Base-by-base conservation (phyloP, 1,284 basidiomycete species). In the Phylloporus gajari region DNA sequence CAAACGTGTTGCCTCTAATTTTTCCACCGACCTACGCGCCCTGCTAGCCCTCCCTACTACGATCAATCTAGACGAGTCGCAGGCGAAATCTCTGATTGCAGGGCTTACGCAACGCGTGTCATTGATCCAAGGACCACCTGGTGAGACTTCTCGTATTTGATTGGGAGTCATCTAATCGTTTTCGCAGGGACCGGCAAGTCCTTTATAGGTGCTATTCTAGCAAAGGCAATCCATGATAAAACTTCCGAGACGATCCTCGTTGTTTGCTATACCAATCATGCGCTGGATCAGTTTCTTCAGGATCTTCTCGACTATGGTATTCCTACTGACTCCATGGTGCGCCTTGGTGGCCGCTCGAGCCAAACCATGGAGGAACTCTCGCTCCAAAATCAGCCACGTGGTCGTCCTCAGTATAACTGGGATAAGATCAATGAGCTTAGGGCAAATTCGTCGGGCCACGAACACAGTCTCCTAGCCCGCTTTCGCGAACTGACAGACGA, bases 261-360 rank as follows among this genome's bases (percentile, higher is more conserved):
- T 5, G 88, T 91, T 15, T 92, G 91, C 74, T 92, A 89, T 71
- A 92, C 91, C 2, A 92, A 92, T 69, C 91, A 92, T 68, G 91
- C 91, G 0, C 85, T 92, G 0, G 91, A 92, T 70, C 89, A 91
- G 68, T 90, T 92, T 64, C 83, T 92, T 4, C 86, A 87, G 48
- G 88, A 90, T 65, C 85, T 92, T 1, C 76, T 91, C 11, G 83
- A 86, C 46, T 88, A 89, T 38, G 89, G 88, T 3, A 89, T 92
- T 15, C 86, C 89, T 0, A 59, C 72, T 1, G 11, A 65, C 1
- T 80, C 75, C 56, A 86, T 91, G 68, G 85, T 91, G 59, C 85
- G 91, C 5, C 80, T 92, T 0, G 91, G 91, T 0, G 85, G 90
- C 1, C 91, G 90, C 74, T 83, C 86, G 2, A 89, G 86, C 9